Conservation (phyloP, 2,329 filamentous ascomycete genomes). For the Helotiales sp. region DNA sequence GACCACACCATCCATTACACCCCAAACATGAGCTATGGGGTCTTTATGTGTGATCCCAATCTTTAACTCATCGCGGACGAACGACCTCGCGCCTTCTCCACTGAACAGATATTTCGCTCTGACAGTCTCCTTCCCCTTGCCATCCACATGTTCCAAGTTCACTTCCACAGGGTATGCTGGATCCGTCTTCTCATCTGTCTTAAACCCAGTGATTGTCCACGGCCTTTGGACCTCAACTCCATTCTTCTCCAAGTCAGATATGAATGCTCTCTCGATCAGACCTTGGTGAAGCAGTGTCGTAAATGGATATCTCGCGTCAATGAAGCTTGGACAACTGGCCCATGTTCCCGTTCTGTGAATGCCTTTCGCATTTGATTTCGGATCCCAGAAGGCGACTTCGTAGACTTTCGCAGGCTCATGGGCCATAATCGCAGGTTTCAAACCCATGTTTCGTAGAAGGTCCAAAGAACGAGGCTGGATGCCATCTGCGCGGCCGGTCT, state of each 20-base stretch:
- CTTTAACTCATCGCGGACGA: slow-evolving; percentile 61
- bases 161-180: slow-evolving; percentile 78
- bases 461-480: slow-evolving; percentile 90
- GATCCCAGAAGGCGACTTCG: slow-evolving; percentile 74
- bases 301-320: slow-evolving; percentile 70
- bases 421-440: slow-evolving; percentile 86
- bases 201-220: slow-evolving; percentile 64
- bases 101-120: slow-evolving; percentile 71
- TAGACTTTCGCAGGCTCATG: slow-evolving; percentile 84
- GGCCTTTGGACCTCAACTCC: slow-evolving; percentile 61
- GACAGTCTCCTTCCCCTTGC: slow-evolving; percentile 67
- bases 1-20: slow-evolving; percentile 73
- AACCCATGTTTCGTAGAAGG: slow-evolving; percentile 82
- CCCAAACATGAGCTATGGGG: slow-evolving; percentile 71
- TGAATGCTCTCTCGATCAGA: slow-evolving; percentile 68
- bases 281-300: slow-evolving; percentile 73
- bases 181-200: slow-evolving; percentile 54
- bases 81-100: slow-evolving; percentile 69
- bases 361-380: slow-evolving; percentile 51
- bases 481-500: slow-evolving; percentile 84
- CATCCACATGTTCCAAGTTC: slow-evolving; percentile 73
- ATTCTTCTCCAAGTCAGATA: slow-evolving; percentile 63
- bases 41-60: slow-evolving; percentile 73
- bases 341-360: slow-evolving; percentile 71
- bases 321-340: slow-evolving; percentile 86